phyloP scores from a whole-genome alignment of 129 eudicot species.

The Pulicaria dysenterica region DNA sequence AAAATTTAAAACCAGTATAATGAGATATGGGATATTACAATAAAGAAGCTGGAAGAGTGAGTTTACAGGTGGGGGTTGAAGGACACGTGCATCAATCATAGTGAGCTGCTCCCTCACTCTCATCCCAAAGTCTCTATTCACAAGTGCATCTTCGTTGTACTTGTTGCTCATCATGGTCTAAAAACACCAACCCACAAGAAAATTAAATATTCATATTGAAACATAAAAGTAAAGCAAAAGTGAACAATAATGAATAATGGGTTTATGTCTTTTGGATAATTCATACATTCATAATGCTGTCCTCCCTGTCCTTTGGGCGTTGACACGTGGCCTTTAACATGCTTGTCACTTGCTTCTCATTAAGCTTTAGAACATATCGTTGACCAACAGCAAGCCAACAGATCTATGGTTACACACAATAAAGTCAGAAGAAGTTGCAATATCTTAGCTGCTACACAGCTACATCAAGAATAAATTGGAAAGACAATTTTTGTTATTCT shows the following conservation, averaged over 20 bases:
- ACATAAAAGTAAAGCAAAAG: neutral
- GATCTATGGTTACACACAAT: constrained; percentile 31
- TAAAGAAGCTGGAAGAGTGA: neutral
- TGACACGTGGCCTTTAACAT: constrained; percentile 73
- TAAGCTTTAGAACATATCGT: constrained; percentile 51
- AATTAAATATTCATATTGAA: neutral
- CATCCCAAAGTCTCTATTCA: constrained; percentile 70
- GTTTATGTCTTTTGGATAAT: too few species aligned
- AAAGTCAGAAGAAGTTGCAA: neutral
- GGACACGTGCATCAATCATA: constrained; percentile 71
- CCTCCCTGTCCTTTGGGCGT: constrained; percentile 56
- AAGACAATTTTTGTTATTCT: too few species aligned
- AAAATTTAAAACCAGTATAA: neutral
- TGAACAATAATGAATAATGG: too few species aligned
- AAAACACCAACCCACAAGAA: constrained; percentile 8
- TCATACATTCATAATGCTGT: constrained; percentile 35
- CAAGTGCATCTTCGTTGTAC: constrained; percentile 44
- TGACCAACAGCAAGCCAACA: constrained; percentile 63
- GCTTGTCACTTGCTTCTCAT: constrained; percentile 64
- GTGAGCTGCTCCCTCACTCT: constrained; percentile 41
- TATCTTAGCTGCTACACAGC: neutral
- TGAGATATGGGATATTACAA: neutral
- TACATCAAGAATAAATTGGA: too few species aligned
- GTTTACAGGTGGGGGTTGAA: constrained; percentile 67
- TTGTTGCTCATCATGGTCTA: constrained; percentile 51